phyloP scores from a whole-genome alignment of 768 basidiomycete genomes.

The Roridomyces roridus region DNA sequence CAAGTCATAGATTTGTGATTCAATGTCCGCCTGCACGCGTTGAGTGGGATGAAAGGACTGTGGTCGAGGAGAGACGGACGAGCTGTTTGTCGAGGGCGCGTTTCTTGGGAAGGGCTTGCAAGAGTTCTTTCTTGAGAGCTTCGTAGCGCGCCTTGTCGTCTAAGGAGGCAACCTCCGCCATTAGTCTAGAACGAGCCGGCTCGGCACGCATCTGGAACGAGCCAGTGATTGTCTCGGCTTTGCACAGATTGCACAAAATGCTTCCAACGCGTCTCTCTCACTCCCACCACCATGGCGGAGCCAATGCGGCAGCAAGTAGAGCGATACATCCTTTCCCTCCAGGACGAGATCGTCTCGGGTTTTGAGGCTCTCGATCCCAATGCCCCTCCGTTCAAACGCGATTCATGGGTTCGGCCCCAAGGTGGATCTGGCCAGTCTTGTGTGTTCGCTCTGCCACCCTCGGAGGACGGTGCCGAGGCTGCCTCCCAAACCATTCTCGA shows the following conservation, averaged over 20 bases:
- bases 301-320: slow-evolving; percentile 83
- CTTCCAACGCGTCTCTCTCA: too few species aligned
- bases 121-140: slow-evolving; percentile 73
- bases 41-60: background rate
- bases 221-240: background rate
- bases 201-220: too few species aligned
- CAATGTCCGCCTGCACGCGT: slow-evolving; percentile 68
- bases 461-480: slow-evolving; percentile 35
- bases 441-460: slow-evolving; percentile 66
- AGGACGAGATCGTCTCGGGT: slow-evolving; percentile 76
- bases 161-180: slow-evolving; percentile 21
- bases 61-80: slow-evolving; percentile 47
- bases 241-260: too few species aligned
- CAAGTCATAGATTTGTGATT: slow-evolving; percentile 78
- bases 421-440: slow-evolving; percentile 85
- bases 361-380: slow-evolving; percentile 82
- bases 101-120: slow-evolving; percentile 77
- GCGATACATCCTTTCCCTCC: slow-evolving; percentile 75
- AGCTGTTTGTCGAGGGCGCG: slow-evolving; percentile 78
- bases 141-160: slow-evolving; percentile 80
- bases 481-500: slow-evolving; percentile 68
- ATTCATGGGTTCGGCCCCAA: slow-evolving; percentile 75
- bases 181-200: too few species aligned
- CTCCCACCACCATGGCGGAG: slow-evolving; percentile 24
- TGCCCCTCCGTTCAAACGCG: slow-evolving; percentile 77